A percentile compares a stretch with the other conserved stretches of the same genome.
phyloP scores from a whole-genome alignment of 768 basidiomycete species.

The Amanita rimosa region DNA sequence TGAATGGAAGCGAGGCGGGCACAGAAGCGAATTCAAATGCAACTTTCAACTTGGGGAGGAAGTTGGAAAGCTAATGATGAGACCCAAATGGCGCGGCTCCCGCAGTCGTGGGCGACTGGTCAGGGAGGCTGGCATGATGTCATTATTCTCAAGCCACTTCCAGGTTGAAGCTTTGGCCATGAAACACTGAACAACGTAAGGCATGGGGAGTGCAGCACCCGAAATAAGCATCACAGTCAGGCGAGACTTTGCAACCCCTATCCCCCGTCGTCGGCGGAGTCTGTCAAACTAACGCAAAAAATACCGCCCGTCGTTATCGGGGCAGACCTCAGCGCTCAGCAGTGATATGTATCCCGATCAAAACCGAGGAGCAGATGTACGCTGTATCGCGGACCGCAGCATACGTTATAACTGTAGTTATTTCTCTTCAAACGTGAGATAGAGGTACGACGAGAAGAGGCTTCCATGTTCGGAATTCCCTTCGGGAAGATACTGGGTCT shows the following conservation, averaged over 20 bases:
- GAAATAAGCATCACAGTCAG: no score
- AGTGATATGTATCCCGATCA: slow-evolving; percentile 69
- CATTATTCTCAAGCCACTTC: not conserved
- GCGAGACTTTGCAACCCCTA: no score
- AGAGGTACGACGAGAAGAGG: slow-evolving; percentile 32
- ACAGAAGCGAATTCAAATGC: no score
- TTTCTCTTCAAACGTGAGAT: not conserved
- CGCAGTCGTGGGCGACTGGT: not conserved
- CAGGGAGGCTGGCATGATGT: not conserved
- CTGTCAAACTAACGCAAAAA: not conserved
- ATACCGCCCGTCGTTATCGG: slow-evolving; percentile 54
- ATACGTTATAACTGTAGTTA: slow-evolving; percentile 25
- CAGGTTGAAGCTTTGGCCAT: no score
- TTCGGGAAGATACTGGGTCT: slow-evolving; percentile 34
- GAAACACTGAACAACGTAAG: no score
- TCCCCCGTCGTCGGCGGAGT: slow-evolving; percentile 62
- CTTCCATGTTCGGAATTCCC: slow-evolving; percentile 40
- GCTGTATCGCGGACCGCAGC: not conserved
- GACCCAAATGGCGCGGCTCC: no score
- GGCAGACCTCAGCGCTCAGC: slow-evolving; percentile 55
- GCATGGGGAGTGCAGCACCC: no score
- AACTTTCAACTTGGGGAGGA: no score
- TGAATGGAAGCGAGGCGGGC: not conserved
- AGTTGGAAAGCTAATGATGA: not conserved
- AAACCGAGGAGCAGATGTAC: slow-evolving; percentile 25